Conservation (phyloP, 768 basidiomycete species). For the Cystoderma amianthinum region DNA sequence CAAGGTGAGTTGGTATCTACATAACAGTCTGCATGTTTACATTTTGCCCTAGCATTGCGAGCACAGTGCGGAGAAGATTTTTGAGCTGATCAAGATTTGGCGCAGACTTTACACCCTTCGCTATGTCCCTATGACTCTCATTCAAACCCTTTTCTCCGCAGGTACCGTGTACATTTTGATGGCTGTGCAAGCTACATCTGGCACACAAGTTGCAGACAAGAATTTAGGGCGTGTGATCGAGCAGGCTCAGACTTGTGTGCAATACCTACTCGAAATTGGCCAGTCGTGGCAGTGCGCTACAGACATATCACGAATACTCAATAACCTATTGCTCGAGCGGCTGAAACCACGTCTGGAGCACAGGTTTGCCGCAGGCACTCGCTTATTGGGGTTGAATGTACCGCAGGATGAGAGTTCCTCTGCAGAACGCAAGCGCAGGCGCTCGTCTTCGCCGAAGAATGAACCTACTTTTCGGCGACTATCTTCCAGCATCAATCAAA, state of each 20-base stretch:
- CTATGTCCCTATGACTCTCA: slow-evolving; percentile 48
- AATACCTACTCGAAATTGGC: slow-evolving; percentile 47
- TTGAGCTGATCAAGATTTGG: slow-evolving; percentile 45
- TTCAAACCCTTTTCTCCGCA: slow-evolving; percentile 54
- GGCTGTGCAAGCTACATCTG: slow-evolving; percentile 45
- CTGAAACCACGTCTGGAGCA: too few species aligned
- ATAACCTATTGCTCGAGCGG: slow-evolving; percentile 33
- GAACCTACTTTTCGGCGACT: neutral
- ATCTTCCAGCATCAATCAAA: neutral
- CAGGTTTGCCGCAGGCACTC: too few species aligned
- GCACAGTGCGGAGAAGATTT: slow-evolving; percentile 47
- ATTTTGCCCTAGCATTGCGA: slow-evolving; percentile 34
- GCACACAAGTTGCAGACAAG: slow-evolving; percentile 37
- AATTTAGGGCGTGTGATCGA: slow-evolving; percentile 34
- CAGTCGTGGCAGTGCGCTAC: slow-evolving; percentile 47
- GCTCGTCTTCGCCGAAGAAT: neutral
- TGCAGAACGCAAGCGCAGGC: slow-evolving; percentile 23
- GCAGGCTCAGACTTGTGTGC: slow-evolving; percentile 39
- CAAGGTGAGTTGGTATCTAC: slow-evolving; percentile 30
- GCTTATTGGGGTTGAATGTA: too few species aligned
- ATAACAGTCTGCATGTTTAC: slow-evolving; percentile 14
- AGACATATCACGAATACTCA: slow-evolving; percentile 40
- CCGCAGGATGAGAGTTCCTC: too few species aligned
- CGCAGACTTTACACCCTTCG: slow-evolving; percentile 45
- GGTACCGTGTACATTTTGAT: slow-evolving; percentile 52